These are phyloP conservation scores for Leishmania braziliensis DNA, from an alignment of 208 protist species.

Conservation along the genomic window DNA sequence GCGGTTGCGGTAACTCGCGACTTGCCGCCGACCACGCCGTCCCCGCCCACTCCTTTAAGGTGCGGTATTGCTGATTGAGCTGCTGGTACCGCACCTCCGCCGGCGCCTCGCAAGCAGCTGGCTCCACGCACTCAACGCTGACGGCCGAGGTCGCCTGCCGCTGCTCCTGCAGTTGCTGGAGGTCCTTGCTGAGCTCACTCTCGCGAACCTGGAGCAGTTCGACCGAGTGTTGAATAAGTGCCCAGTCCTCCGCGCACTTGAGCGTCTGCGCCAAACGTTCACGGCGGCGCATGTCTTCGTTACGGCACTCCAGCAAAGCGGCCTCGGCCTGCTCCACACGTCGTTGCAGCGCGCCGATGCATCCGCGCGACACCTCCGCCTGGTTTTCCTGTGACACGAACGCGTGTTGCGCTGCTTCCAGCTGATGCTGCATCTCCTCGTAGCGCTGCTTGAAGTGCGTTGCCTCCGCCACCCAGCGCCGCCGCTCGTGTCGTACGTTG, in stretches of 20 bases:
- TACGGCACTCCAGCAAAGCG: conserved; percentile 14
- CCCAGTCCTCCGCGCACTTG: conserved; percentile 62
- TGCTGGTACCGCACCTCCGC: conserved; percentile 8
- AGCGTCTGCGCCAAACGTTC: conserved; percentile 37
- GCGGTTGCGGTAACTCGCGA: background rate
- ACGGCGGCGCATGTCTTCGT: conserved; percentile 31
- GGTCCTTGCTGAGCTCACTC: conserved; percentile 18
- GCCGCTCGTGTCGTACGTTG: conserved; percentile 11
- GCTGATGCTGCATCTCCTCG: conserved; percentile 7
- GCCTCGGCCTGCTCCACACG: conserved; percentile 10
- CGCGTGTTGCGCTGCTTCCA: conserved; percentile 8
- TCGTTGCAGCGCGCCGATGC: conserved; percentile 17
- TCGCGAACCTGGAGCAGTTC: conserved; percentile 27
- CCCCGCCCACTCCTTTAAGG: conserved; percentile 4
- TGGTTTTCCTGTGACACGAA: conserved; percentile 5
- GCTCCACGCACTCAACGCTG: background rate
- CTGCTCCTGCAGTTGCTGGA: conserved; percentile 13
- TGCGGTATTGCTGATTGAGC: conserved; percentile 1
- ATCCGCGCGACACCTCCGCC: conserved; percentile 5
- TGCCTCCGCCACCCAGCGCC: conserved; percentile 4
- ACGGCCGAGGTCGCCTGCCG: background rate
- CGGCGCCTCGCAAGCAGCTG: background rate
- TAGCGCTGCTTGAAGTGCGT: background rate
- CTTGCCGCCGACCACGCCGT: background rate
- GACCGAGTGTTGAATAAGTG: conserved; percentile 37